Base-by-base conservation (phyloP, 2,329 filamentous ascomycete species). In the Ascochyta fabae region DNA sequence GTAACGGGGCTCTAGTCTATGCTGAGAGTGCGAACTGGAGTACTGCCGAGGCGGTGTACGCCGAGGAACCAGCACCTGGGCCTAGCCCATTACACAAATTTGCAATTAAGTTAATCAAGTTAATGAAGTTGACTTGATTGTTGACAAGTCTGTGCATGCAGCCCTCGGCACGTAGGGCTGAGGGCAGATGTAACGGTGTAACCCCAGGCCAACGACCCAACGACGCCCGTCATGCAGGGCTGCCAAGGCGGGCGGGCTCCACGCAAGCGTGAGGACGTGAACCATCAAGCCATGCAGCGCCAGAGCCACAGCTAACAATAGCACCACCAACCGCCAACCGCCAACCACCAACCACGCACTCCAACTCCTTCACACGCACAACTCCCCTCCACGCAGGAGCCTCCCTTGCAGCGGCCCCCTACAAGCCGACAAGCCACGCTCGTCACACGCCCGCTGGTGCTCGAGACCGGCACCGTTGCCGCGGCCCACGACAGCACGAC, bases 221-320 rank as follows among this genome's bases (percentile, higher is more conserved):
- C 42, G 19, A 19, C 19, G 19, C 19, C 19, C 36, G 48, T 38
- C 27, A 47, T 47, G 50, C 50, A 53, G 50, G 43, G 50, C 43
- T 38, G 51, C 51, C 51, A 54, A 48, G 51, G 13, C 44, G 38
- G 44, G 42, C 22, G 19, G 9, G 40, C 33, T 45, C 45, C 45
- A 44, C 38, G 44, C 50, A 39, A 54, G 40, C 51, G 29, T 33
- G 39, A 46, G 52, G 45, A 49, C 35, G 40, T 45, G 26, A 39
- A 40, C 35, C 22, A 33, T 12, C 34, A 16, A 16, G 31, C 29
- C 29, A 31, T 29, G 8, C 5, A 12, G 10, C 29, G 29, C 19
- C 12, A 31, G 5, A 12, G 4, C 29, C 36, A 19, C 51, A 59
- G 56, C 59, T 61, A 62, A 55, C 53, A 57, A 57, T 55, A 62